phyloP scores from a whole-genome alignment of 768 basidiomycete genomes.

The Polyporus arcularius region DNA sequence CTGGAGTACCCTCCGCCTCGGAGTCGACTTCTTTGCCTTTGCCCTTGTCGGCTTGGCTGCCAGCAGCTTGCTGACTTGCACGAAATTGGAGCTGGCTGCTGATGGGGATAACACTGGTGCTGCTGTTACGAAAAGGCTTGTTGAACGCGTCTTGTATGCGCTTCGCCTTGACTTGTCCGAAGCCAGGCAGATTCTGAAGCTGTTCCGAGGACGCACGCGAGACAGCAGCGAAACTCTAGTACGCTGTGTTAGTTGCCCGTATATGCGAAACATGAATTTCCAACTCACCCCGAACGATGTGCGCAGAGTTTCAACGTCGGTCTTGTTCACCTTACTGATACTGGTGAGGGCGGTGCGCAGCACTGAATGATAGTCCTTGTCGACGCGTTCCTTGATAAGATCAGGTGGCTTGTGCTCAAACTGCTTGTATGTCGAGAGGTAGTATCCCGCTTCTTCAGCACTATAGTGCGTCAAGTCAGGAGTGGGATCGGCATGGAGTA shows the following conservation, averaged over 20 bases:
- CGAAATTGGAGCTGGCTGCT: slow-evolving; percentile 13
- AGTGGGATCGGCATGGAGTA: background rate
- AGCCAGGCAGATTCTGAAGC: slow-evolving; percentile 83
- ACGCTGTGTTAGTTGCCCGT: background rate
- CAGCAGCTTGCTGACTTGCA: slow-evolving; percentile 1
- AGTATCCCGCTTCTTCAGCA: slow-evolving; percentile 88
- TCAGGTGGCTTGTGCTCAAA: slow-evolving; percentile 93
- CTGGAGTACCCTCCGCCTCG: background rate
- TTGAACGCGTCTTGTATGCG: slow-evolving; percentile 91
- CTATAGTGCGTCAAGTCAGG: slow-evolving; percentile 40
- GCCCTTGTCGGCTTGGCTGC: slow-evolving; percentile 4
- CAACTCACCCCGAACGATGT: slow-evolving; percentile 85
- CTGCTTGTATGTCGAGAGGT: slow-evolving; percentile 88
- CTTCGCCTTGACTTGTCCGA: slow-evolving; percentile 92
- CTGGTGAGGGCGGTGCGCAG: slow-evolving; percentile 82
- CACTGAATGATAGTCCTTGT: slow-evolving; percentile 84
- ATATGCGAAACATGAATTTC: background rate
- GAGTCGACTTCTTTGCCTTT: slow-evolving; percentile 1
- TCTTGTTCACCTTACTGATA: slow-evolving; percentile 95
- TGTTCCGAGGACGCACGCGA: slow-evolving; percentile 71
- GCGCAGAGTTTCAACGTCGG: slow-evolving; percentile 90
- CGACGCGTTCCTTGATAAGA: slow-evolving; percentile 91
- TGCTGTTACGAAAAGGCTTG: slow-evolving; percentile 77
- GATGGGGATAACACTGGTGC: slow-evolving; percentile 47
- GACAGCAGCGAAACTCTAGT: slow-evolving; percentile 85